A percentile compares a stretch with the other conserved stretches of the same genome.
phyloP scores from a whole-genome alignment of 305 asterid species.

The Nicotiana rustica region DNA sequence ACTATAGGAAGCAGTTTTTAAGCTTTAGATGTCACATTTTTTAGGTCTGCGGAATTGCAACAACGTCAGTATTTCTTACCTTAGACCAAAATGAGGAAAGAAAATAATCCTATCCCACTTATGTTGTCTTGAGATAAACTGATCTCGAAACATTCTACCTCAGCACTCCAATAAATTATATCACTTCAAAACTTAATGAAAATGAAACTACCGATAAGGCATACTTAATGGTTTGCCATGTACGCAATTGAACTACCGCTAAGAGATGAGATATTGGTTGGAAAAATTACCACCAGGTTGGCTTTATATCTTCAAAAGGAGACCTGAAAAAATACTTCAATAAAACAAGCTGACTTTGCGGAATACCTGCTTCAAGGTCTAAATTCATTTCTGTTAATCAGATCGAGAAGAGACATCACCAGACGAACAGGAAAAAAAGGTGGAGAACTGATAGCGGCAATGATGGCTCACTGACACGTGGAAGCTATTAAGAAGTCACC shows the following conservation, averaged over 20 bases:
- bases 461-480: not conserved
- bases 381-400: not conserved
- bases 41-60: not conserved
- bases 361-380: not conserved
- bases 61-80: slow-evolving; percentile 9
- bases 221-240: not conserved
- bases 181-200: not conserved
- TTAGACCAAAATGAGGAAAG: slow-evolving; percentile 11
- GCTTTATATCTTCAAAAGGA: not conserved
- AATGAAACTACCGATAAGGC: not conserved
- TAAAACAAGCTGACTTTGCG: not conserved
- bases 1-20: not conserved
- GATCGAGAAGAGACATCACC: not conserved
- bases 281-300: not conserved
- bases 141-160: not conserved
- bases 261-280: not conserved
- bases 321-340: not conserved
- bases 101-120: not conserved
- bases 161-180: not conserved
- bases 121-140: not conserved
- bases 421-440: not conserved
- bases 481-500: not conserved
- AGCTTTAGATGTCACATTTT: not conserved
- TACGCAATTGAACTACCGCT: not conserved
- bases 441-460: not conserved